Evolutionary conservation across 495 filamentous ascomycete genomes (phyloP).

Genomic region (Aspergillus panamensis): DNA sequence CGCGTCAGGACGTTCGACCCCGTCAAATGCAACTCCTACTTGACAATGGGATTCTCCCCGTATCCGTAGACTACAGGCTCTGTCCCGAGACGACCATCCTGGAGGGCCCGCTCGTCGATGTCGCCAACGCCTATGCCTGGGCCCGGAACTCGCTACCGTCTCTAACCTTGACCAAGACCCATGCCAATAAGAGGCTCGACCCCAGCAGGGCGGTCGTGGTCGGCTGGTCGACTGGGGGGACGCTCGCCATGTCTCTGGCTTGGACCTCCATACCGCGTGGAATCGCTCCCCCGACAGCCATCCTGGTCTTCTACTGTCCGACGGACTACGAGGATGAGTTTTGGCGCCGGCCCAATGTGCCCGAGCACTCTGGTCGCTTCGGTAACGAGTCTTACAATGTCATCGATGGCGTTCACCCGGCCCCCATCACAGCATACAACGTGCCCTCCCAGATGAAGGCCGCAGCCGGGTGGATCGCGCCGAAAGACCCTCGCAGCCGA

Average conservation of each 20-base stretch:
- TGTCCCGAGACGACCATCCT: conserved; percentile 44
- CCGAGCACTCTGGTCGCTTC: not conserved
- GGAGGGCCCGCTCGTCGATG: conserved; percentile 28
- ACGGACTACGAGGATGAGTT: conserved; percentile 37
- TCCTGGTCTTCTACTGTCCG: conserved; percentile 54
- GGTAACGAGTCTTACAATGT: not conserved
- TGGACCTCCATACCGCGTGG: not conserved
- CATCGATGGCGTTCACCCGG: conserved; percentile 19
- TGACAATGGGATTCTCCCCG: conserved; percentile 44
- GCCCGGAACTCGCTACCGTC: conserved; percentile 36
- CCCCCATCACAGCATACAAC: conserved; percentile 30
- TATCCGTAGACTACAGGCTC: conserved; percentile 55
- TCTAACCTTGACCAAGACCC: conserved; percentile 9
- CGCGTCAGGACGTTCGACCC: too few relatives aligned
- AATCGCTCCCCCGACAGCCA: conserved; percentile 39
- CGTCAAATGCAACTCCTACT: conserved; percentile 37
- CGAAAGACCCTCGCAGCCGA: conserved; percentile 35
- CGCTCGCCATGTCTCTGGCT: conserved; percentile 47
- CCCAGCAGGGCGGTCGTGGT: conserved; percentile 41
- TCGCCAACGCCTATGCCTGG: conserved; percentile 50
- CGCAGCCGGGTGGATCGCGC: conserved; percentile 28
- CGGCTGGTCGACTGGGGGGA: conserved; percentile 57
- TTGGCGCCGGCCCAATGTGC: conserved; percentile 22
- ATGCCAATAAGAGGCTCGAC: conserved; percentile 28
- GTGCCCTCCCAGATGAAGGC: not conserved